phyloP scores from a whole-genome alignment of 352 stramenopile species.

The Phytophthora constricta region DNA sequence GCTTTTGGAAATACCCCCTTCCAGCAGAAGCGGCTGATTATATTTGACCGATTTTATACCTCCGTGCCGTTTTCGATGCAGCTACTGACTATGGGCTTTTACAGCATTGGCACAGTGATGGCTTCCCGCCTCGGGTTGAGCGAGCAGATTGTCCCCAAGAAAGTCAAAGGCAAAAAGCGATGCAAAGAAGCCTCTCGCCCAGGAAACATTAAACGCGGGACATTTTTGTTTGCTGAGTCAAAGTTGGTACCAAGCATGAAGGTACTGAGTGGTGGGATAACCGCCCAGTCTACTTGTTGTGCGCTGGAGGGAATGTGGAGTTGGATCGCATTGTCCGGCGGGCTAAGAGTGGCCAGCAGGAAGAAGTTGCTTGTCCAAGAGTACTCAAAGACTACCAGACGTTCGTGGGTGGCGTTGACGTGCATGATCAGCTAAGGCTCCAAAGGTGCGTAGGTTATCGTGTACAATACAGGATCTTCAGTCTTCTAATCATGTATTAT shows the following conservation, averaged over 20 bases:
- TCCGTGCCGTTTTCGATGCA: constrained; percentile 9
- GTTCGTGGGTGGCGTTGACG: background rate
- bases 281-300: background rate
- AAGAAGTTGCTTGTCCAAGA: background rate
- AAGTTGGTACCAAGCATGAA: background rate
- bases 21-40: background rate
- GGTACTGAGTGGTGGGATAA: background rate
- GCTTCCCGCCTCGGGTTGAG: background rate
- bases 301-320: background rate
- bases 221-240: background rate
- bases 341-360: background rate
- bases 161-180: background rate
- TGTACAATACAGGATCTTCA: constrained; percentile 4
- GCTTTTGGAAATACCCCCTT: background rate
- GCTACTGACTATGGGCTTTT: constrained; percentile 10
- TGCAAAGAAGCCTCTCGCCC: background rate
- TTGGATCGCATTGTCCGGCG: background rate
- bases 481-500: constrained; percentile 2
- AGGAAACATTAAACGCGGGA: background rate
- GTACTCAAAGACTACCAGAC: background rate
- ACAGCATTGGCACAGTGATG: constrained; percentile 11
- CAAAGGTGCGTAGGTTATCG: constrained; percentile 1
- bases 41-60: constrained; percentile 8
- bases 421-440: background rate
- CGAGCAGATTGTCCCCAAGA: background rate